Percentiles rank a stretch among this genome's conserved stretches.
phyloP scores from a whole-genome alignment of 2,329 filamentous ascomycete species.

The Didymosphaeria variabile region DNA sequence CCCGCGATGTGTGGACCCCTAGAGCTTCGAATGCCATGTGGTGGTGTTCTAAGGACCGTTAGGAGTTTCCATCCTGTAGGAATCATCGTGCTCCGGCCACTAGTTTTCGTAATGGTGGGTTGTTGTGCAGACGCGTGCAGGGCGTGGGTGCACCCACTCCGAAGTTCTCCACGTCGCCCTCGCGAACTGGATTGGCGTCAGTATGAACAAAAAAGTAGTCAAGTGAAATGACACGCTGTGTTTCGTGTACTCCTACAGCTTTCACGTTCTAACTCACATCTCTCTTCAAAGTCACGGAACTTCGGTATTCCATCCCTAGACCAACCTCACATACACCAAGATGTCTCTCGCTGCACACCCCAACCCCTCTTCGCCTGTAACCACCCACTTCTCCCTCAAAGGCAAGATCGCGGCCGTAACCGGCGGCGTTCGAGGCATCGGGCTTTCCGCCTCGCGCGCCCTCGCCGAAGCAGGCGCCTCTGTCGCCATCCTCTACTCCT shows the following conservation, averaged over 20 bases:
- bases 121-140: neutral
- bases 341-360: constrained; percentile 35
- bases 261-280: neutral
- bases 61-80: neutral
- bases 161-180: neutral
- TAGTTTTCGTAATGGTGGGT: neutral
- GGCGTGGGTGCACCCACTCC: constrained; percentile 14
- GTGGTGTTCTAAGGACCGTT: constrained; percentile 1
- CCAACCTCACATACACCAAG: neutral
- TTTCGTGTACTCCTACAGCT: neutral
- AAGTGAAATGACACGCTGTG: neutral
- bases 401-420: constrained; percentile 52
- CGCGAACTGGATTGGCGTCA: neutral
- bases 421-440: constrained; percentile 63
- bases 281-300: neutral
- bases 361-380: constrained; percentile 16
- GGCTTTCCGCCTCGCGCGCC: constrained; percentile 40
- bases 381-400: constrained; percentile 27
- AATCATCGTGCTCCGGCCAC: neutral
- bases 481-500: constrained; percentile 41
- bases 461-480: constrained; percentile 50
- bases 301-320: neutral
- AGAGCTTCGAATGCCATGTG: neutral
- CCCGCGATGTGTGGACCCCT: constrained; percentile 4
- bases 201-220: neutral